These are phyloP conservation scores for Sordariomycetes sp. DNA, from an alignment of 2,329 filamentous ascomycete species.

Conservation along the genomic window DNA sequence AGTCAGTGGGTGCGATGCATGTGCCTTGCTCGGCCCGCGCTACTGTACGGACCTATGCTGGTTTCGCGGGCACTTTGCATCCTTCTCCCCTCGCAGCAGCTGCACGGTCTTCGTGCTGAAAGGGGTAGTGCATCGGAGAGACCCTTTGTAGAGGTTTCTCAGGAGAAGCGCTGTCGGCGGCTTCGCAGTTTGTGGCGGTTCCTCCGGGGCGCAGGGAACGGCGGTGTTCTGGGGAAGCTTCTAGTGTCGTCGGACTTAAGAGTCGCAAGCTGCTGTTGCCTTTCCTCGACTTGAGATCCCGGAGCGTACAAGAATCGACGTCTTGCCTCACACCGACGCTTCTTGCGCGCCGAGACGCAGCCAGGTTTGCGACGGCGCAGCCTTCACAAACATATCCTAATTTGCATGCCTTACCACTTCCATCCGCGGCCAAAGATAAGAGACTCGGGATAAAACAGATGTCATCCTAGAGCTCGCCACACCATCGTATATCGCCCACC, in stretches of 20 bases:
- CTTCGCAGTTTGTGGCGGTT: not conserved
- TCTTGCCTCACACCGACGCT: not conserved
- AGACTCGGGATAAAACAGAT: not conserved
- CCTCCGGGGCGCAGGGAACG: not conserved
- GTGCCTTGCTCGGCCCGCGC: not conserved
- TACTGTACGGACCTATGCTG: no score
- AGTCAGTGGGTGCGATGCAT: not conserved
- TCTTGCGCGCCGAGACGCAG: not conserved
- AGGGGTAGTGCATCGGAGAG: not conserved
- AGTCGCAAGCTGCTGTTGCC: conserved; percentile 1
- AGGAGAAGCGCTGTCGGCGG: not conserved
- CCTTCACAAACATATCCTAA: not conserved
- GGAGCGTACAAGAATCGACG: not conserved
- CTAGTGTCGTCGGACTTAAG: not conserved
- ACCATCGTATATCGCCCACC: not conserved
- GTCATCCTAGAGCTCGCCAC: not conserved
- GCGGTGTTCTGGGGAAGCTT: not conserved
- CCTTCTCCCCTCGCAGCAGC: no score
- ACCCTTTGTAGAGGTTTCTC: not conserved
- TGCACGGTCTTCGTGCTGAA: not conserved
- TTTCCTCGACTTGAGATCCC: not conserved
- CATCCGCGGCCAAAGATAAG: not conserved
- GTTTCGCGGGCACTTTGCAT: not conserved
- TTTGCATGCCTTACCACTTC: not conserved
- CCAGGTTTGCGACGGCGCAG: not conserved